These are phyloP conservation scores for Paramecium octaurelia DNA, from an alignment of 73 alveolate genomes.

Conservation along the genomic window DNA sequence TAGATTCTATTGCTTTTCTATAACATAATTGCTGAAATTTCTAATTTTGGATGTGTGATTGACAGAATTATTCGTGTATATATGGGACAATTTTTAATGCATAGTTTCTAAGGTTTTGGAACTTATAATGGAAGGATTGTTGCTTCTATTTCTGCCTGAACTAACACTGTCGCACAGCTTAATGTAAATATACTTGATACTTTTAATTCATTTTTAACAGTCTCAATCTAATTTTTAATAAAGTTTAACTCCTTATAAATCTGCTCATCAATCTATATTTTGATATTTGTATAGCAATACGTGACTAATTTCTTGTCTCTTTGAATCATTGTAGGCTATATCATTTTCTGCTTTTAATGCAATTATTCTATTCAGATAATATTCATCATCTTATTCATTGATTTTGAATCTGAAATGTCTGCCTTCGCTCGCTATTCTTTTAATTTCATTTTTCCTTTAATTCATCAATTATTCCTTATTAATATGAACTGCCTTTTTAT, in stretches of 20 bases:
- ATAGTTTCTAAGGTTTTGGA: slow-evolving; percentile 2
- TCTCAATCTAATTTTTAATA: slow-evolving; percentile 23
- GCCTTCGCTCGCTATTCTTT: slow-evolving; percentile 20
- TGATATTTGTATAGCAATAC: neutral
- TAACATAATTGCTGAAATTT: neutral
- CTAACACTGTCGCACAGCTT: slow-evolving; percentile 32
- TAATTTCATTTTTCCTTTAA: neutral
- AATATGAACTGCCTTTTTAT: neutral
- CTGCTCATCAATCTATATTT: neutral
- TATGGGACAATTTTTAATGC: neutral
- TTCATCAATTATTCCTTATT: neutral
- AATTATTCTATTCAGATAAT: neutral
- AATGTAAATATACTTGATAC: neutral
- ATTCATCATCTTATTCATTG: neutral
- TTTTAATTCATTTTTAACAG: slow-evolving; percentile 16
- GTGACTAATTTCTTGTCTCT: neutral
- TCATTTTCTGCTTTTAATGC: slow-evolving; percentile 28
- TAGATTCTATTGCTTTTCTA: neutral
- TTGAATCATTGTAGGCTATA: neutral
- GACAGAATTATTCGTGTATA: neutral
- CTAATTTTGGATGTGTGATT: neutral
- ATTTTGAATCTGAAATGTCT: neutral
- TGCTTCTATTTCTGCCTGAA: slow-evolving; percentile 9
- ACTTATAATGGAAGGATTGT: neutral
- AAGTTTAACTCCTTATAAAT: neutral